Percentiles rank a stretch among this genome's conserved stretches.
Conservation (phyloP, 257 asterid species). For the Solanum sitiens region DNA sequence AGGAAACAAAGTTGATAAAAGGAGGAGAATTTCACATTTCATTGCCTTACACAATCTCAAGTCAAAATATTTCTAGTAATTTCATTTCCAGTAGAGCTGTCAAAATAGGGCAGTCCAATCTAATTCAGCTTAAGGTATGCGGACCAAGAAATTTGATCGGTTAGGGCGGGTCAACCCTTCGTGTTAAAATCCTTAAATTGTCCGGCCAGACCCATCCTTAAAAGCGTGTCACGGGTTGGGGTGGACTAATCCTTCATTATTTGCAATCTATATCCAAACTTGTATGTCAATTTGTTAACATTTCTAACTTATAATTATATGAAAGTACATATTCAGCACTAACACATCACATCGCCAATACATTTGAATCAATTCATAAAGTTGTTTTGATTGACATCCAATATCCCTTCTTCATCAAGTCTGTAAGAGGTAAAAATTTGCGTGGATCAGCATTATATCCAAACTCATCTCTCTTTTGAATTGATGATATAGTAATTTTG, state of each 20-base stretch:
- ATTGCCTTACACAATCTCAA: not conserved
- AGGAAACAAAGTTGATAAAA: not conserved
- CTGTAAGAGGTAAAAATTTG: no score
- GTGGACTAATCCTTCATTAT: not conserved
- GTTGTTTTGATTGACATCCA: not conserved
- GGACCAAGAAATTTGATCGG: no score
- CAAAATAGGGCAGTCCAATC: not conserved
- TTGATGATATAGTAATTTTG: no score
- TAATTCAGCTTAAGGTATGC: no score
- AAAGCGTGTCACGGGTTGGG: not conserved
- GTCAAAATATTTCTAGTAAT: not conserved
- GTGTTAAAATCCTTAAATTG: not conserved
- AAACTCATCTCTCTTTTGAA: no score
- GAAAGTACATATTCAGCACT: not conserved
- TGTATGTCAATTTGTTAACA: not conserved
- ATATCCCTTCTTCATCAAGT: no score
- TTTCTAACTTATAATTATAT: no score
- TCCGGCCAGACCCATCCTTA: not conserved
- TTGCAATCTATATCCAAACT: not conserved
- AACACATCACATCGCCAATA: not conserved
- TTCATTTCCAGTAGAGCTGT: not conserved
- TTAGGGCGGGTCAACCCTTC: not conserved
- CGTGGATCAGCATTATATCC: no score
- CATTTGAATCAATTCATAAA: not conserved
- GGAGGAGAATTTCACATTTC: not conserved